phyloP scores from a whole-genome alignment of 73 alveolate genomes.

The Blepharisma stoltei region DNA sequence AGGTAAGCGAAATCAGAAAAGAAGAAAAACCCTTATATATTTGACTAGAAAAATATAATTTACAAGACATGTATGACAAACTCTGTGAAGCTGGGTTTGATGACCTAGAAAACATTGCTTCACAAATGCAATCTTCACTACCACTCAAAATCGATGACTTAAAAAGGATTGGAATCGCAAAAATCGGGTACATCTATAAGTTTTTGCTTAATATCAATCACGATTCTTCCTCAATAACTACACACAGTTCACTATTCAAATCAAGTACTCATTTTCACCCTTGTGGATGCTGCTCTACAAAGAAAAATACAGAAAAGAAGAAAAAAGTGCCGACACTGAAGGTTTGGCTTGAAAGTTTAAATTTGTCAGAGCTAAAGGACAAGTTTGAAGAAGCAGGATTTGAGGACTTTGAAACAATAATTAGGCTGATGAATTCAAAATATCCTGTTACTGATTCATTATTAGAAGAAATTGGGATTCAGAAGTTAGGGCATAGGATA shows the following conservation, averaged over 20 bases:
- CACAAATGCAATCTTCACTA: not conserved
- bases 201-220: not conserved
- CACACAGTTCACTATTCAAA: not conserved
- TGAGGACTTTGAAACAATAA: not conserved
- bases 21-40: too few species aligned
- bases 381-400: not conserved
- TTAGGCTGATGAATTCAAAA: not conserved
- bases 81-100: not conserved
- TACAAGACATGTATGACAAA: not conserved
- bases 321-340: not conserved
- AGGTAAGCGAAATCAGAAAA: not conserved
- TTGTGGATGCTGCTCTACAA: too few species aligned
- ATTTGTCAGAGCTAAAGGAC: not conserved
- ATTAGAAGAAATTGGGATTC: not conserved
- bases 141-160: not conserved
- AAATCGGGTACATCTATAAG: not conserved
- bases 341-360: not conserved
- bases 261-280: not conserved
- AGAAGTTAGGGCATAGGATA: not conserved
- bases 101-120: not conserved
- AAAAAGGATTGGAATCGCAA: not conserved
- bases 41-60: not conserved
- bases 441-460: not conserved
- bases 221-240: not conserved
- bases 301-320: not conserved